A percentile compares a stretch with the other conserved stretches of the same genome.
Conservation (phyloP, 2,329 filamentous ascomycete genomes). For the Nannizziopsis arthrosporioides region DNA sequence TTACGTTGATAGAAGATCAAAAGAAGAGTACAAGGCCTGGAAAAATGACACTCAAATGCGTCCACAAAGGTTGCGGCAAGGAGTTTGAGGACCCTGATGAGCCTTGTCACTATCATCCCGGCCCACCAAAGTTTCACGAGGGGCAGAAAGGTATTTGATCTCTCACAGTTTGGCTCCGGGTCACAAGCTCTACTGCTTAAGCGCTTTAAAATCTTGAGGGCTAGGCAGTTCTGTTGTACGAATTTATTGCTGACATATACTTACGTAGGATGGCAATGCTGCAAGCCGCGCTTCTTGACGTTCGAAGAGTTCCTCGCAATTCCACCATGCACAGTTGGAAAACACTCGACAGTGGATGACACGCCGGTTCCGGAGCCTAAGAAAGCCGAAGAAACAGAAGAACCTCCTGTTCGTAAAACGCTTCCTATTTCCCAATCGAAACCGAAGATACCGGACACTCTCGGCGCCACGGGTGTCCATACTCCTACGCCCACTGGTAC, state of each 20-base stretch:
- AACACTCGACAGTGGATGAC: slow-evolving; percentile 78
- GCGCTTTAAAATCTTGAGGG: background rate
- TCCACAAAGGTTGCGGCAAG: slow-evolving; percentile 94
- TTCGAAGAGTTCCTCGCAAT: slow-evolving; percentile 97
- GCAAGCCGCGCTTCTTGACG: slow-evolving; percentile 88
- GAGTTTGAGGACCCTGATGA: slow-evolving; percentile 69
- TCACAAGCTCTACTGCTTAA: background rate
- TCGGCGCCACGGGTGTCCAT: slow-evolving; percentile 23
- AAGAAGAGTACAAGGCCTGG: background rate
- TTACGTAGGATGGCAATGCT: slow-evolving; percentile 85
- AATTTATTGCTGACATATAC: background rate
- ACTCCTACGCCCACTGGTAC: slow-evolving; percentile 26
- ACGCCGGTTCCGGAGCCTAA: slow-evolving; percentile 42
- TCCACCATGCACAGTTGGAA: slow-evolving; percentile 81
- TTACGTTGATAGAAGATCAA: background rate
- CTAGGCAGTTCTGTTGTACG: no score
- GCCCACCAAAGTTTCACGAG: slow-evolving; percentile 90
- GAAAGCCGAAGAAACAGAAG: slow-evolving; percentile 21
- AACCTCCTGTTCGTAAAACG: slow-evolving; percentile 18
- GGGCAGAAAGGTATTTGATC: slow-evolving; percentile 73
- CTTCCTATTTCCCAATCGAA: slow-evolving; percentile 15
- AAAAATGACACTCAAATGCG: slow-evolving; percentile 55
- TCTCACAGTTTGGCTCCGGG: no score
- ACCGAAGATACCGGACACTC: slow-evolving; percentile 21
- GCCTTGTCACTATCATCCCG: slow-evolving; percentile 82